Base-by-base conservation (phyloP, 495 filamentous ascomycete species). In the Tetracladium marchalianum region DNA sequence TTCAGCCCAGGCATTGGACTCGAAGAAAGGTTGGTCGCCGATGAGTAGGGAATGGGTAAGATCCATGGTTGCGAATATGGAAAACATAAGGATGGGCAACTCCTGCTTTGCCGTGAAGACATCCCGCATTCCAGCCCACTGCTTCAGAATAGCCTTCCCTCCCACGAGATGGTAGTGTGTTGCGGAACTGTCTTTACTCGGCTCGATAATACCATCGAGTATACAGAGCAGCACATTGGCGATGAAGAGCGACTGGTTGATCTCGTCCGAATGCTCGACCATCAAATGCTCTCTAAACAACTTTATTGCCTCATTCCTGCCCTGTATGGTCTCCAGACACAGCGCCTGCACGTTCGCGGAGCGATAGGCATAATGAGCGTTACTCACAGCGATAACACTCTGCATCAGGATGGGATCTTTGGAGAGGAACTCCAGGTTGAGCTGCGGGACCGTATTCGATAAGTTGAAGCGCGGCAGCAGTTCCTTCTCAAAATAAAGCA, bases 191-290 rank as follows among this genome's bases (percentile, higher is more conserved):
- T 64, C 61, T 16, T 59, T 54, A 10, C 47, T 45, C 13, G 62
- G 63, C 39, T 64, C 62, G 37, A 67, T 59, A 19, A 61, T 61
- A 12, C 64, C 62, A 38, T 67, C 64, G 5, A 65, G 41, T 17
- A 67, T 64, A 47, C 63, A 67, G 1, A 67, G 55, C 0, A 67
- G 53, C 17, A 67, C 55, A 35, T 66, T 64, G 18, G 63, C 58
- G 35, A 64, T 60, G 13, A 67, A 55, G 4, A 67, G 44, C n/a
- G 52, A 55, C 27, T 44, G 37, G 39, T 42, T 49, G 8, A 49
- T 31, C 13, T 51, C 43, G 35, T 51, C 47, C 1, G 43, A 44
- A 35, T 54, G 55, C 16, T 34, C 40, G 22, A 31, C 22, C 31
- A 46, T 58, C 50, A 54, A 51, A 16, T 57, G 60, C 17, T 52